phyloP scores from a whole-genome alignment of 2,329 filamentous ascomycete species.

The Penicillium sp. region DNA sequence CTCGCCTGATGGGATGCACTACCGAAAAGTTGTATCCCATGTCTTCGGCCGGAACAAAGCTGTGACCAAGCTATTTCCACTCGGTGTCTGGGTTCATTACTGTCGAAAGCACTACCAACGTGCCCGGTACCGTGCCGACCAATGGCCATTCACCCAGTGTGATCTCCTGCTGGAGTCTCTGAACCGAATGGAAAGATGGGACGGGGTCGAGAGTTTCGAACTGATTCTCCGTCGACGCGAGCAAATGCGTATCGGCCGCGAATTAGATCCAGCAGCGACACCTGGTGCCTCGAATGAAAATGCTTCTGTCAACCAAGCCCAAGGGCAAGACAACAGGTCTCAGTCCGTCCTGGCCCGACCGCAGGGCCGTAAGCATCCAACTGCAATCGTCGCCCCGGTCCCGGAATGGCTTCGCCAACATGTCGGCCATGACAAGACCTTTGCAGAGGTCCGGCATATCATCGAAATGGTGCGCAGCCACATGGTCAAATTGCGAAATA shows the following conservation, averaged over 20 bases:
- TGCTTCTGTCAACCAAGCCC: background rate
- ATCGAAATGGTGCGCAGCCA: conserved; percentile 25
- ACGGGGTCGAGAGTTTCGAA: conserved; percentile 59
- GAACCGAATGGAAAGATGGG: conserved; percentile 62
- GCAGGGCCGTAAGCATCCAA: conserved; percentile 25
- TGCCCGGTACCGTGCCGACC: conserved; percentile 62
- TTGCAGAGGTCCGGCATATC: conserved; percentile 31
- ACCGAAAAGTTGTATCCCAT: conserved; percentile 75
- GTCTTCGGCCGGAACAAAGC: conserved; percentile 81
- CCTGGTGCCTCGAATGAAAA: conserved; percentile 56
- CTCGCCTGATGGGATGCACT: conserved; percentile 44
- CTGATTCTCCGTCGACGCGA: conserved; percentile 39
- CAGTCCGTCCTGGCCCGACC: background rate
- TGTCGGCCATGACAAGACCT: conserved; percentile 28
- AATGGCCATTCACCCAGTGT: conserved; percentile 62
- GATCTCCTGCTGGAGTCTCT: conserved; percentile 64
- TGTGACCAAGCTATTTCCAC: conserved; percentile 68
- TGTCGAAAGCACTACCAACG: conserved; percentile 84
- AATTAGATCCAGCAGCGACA: background rate
- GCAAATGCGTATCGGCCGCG: conserved; percentile 43
- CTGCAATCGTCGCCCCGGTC: conserved; percentile 31
- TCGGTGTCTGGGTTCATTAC: conserved; percentile 69
- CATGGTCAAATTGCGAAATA: conserved; percentile 14
- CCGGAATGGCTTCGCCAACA: conserved; percentile 34
- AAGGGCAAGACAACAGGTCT: background rate